Base-by-base conservation (phyloP, 352 stramenopile species). In the Globisporangium cederbergense region DNA sequence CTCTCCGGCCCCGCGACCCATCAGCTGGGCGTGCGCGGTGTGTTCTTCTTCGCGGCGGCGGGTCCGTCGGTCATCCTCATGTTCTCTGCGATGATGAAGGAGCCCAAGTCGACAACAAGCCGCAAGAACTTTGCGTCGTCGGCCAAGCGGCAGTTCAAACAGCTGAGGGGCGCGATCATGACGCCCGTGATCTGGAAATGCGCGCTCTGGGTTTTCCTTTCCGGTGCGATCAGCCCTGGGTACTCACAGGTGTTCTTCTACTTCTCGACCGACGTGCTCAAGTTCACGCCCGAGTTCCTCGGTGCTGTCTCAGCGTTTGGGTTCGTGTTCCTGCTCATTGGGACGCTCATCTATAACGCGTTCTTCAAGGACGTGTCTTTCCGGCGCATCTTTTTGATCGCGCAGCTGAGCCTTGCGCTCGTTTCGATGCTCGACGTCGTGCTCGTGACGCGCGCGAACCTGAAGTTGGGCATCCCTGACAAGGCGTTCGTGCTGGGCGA, bases 211-310 rank as follows among this genome's bases (percentile, higher is more conserved):
- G 75, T 99, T 4, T 98, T 99, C 66, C 72, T 98, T 1, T 98
- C 95, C 57, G 89, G 97, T 72, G 91, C 95, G 9, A 96, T 90
- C 34, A 89, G 95, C 36, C 97, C 97, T 8, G 95, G 92, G 28
- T 97, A 93, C 66, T 97, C 97, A 52, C 91, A 97, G 50, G 94
- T 98, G 7, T 96, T 97, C 62, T 97, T 99, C 59, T 99, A 97
- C 71, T 99, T 98, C 65, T 79, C 97, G 16, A 98, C 95, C 0
- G 91, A 98, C 65, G 92, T 98, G 49, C 83, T 99, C 45, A 74
- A 93, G 62, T 97, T 99, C 70, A 91, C 90, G 47, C 92, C 96
- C 22, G 95, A 98, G 75, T 98, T 99, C 72, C 76, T 99, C 22
- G 97, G 95, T 30, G 81, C 86, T 14, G 90, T 98, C 18, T 83